Conservation (phyloP, 306 rosid genomes). For the Quercus suber region DNA sequence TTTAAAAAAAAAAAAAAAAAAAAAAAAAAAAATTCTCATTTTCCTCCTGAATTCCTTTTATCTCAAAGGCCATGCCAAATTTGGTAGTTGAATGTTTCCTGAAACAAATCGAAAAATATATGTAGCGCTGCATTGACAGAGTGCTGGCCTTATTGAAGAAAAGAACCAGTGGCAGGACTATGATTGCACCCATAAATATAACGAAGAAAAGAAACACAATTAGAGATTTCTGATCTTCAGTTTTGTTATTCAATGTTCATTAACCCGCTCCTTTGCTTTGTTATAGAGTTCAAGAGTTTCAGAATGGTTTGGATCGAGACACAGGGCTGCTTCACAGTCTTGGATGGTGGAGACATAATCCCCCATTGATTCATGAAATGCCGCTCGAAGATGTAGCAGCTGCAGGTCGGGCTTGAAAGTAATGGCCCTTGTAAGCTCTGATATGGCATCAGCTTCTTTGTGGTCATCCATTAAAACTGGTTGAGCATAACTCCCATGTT, state of each 20-base stretch:
- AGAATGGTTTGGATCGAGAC: constrained; percentile 66
- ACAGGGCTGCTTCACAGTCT: constrained; percentile 87
- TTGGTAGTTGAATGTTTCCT: constrained; percentile 23
- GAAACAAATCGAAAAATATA: constrained; percentile 15
- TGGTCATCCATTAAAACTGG: constrained; percentile 96
- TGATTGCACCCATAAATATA: constrained; percentile 24
- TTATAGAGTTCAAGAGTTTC: constrained; percentile 64
- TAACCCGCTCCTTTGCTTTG: constrained; percentile 43
- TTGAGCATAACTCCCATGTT: constrained; percentile 31
- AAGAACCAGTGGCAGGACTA: constrained; percentile 26
- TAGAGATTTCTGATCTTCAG: constrained; percentile 17
- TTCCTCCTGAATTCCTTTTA: constrained; percentile 19
- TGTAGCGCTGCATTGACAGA: constrained; percentile 19
- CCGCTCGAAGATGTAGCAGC: constrained; percentile 87
- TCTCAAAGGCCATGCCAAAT: constrained; percentile 24
- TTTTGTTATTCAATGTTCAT: constrained; percentile 22
- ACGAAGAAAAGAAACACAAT: constrained; percentile 15
- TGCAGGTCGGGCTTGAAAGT: constrained; percentile 75
- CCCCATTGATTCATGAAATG: constrained; percentile 70
- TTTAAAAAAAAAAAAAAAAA: neutral
- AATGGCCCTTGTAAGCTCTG: constrained; percentile 72
- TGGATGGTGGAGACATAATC: constrained; percentile 51
- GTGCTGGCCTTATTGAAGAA: constrained; percentile 15
- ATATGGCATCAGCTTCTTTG: constrained; percentile 79
- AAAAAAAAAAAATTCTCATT: constrained; percentile 14